Evolutionary conservation across 2,329 filamentous ascomycete genomes (phyloP).

Genomic region (Fonsecaea erecta): DNA sequence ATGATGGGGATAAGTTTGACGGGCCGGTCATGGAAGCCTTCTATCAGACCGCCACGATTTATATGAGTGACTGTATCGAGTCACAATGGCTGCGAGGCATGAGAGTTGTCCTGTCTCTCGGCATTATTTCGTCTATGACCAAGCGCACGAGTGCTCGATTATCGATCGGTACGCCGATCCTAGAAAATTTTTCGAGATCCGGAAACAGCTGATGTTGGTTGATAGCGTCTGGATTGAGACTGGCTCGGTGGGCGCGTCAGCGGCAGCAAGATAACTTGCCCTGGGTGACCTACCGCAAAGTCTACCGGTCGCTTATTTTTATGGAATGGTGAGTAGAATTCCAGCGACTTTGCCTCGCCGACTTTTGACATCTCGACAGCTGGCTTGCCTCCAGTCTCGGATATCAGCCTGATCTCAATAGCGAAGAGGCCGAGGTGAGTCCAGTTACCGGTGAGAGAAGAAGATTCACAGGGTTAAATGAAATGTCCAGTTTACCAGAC

Average conservation of each 20-base stretch:
- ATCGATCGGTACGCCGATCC: constrained; percentile 11
- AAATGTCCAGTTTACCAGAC: constrained; percentile 10
- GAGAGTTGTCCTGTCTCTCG: constrained; percentile 20
- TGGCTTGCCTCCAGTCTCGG: constrained; percentile 22
- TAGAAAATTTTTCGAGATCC: neutral
- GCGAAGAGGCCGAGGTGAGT: constrained; percentile 18
- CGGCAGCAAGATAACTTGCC: constrained; percentile 10
- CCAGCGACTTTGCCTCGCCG: neutral
- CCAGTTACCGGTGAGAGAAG: neutral
- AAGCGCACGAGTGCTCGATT: constrained; percentile 18
- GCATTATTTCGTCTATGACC: constrained; percentile 24
- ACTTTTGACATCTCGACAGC: neutral
- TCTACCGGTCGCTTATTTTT: constrained; percentile 21
- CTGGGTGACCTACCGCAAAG: constrained; percentile 11
- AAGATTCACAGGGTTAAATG: neutral
- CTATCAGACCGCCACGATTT: constrained; percentile 16
- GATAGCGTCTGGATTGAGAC: constrained; percentile 16
- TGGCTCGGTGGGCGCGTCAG: constrained; percentile 20
- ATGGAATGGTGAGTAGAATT: constrained; percentile 20
- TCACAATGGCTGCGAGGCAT: constrained; percentile 21
- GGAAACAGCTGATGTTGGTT: constrained; percentile 1
- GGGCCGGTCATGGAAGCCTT: constrained; percentile 13
- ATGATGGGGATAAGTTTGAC: constrained; percentile 16
- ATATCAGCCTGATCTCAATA: constrained; percentile 15
- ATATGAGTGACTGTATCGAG: constrained; percentile 25